A percentile compares a stretch with the other conserved stretches of the same genome.
phyloP scores from a whole-genome alignment of 2,329 filamentous ascomycete species.

The Aspergillus intermedius region DNA sequence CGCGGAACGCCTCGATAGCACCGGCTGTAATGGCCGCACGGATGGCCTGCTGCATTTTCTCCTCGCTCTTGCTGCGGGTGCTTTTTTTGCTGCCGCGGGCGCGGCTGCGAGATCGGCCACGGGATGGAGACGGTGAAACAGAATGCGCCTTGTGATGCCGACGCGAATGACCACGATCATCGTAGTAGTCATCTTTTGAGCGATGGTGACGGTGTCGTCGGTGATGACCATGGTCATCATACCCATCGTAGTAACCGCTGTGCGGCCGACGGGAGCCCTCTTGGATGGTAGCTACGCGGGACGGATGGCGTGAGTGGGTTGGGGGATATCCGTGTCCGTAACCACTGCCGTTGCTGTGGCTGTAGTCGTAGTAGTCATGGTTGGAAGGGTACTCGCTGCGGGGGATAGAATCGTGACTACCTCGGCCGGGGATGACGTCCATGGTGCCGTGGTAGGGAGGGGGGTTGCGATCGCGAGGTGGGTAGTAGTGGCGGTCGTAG shows the following conservation, averaged over 20 bases:
- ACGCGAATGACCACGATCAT: slow-evolving; percentile 38
- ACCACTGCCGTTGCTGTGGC: slow-evolving; percentile 28
- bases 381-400: slow-evolving; percentile 72
- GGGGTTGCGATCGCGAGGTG: slow-evolving; percentile 25
- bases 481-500: slow-evolving; percentile 28
- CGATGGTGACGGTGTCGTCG: slow-evolving; percentile 35
- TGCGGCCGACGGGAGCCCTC: not conserved
- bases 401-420: slow-evolving; percentile 66
- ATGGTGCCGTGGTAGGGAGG: slow-evolving; percentile 20
- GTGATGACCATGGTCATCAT: slow-evolving; percentile 24
- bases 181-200: slow-evolving; percentile 25
- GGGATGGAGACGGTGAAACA: slow-evolving; percentile 44
- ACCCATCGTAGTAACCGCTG: slow-evolving; percentile 4
- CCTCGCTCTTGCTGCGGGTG: slow-evolving; percentile 43
- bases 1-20: slow-evolving; percentile 84
- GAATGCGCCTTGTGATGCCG: slow-evolving; percentile 42
- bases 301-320: slow-evolving; percentile 7
- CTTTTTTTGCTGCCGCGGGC: not conserved
- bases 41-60: slow-evolving; percentile 74
- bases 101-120: slow-evolving; percentile 48
- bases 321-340: slow-evolving; percentile 32
- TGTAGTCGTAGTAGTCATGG: slow-evolving; percentile 33
- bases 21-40: slow-evolving; percentile 86
- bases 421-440: slow-evolving; percentile 43
- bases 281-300: not conserved